Evolutionary conservation across 495 filamentous ascomycete genomes (phyloP).

Genomic region (Trichoderma reesei): DNA sequence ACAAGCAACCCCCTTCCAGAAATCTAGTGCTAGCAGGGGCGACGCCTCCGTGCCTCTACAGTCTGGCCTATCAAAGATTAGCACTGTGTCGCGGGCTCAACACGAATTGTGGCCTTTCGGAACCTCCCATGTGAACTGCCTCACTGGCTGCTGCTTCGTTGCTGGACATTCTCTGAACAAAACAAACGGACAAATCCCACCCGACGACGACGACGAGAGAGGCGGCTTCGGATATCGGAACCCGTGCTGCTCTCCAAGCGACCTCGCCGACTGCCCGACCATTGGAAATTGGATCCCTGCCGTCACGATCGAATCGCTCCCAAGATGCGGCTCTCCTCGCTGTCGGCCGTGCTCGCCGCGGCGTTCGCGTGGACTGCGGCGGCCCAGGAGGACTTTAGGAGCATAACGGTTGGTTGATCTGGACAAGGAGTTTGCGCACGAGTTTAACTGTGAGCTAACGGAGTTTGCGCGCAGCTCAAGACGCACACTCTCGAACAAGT

Average conservation of each 20-base stretch:
- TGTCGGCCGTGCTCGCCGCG: constrained; percentile 48
- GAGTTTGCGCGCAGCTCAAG: constrained; percentile 47
- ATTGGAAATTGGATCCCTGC: neutral
- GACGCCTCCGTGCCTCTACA: neutral
- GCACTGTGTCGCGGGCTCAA: constrained; percentile 7
- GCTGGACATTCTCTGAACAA: neutral
- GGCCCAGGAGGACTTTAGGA: constrained; percentile 41
- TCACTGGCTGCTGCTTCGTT: neutral
- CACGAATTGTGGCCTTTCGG: constrained; percentile 6
- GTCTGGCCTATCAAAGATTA: neutral
- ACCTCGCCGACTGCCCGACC: neutral
- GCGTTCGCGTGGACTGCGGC: constrained; percentile 36
- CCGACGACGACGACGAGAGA: constrained; percentile 4
- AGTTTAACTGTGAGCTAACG: neutral
- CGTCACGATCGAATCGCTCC: constrained; percentile 7
- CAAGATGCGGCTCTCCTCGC: constrained; percentile 38
- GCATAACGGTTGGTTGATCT: constrained; percentile 36
- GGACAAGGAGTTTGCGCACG: neutral
- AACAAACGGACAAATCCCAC: too few species aligned
- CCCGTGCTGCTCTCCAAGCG: neutral
- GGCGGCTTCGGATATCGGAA: neutral
- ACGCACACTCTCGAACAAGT: constrained; percentile 62
- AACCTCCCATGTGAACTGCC: constrained; percentile 5
- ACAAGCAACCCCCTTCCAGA: too few species aligned
- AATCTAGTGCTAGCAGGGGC: neutral